phyloP scores from a whole-genome alignment of 2,329 filamentous ascomycete species.

The Hymenoscyphus infarciens region DNA sequence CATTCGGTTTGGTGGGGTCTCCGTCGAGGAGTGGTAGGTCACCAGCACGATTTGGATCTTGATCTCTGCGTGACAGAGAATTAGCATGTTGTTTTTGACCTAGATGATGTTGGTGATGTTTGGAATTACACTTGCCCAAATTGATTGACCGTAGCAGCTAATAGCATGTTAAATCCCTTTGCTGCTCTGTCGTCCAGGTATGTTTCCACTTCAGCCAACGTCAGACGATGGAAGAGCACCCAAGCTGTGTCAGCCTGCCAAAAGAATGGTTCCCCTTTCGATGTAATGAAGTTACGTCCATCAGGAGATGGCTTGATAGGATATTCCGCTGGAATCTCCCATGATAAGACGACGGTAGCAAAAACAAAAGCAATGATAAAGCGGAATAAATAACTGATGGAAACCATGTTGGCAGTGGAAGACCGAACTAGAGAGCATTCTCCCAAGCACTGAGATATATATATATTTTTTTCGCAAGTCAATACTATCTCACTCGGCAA shows the following conservation, averaged over 20 bases:
- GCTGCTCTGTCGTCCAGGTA: conserved; percentile 4
- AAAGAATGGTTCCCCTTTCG: conserved; percentile 6
- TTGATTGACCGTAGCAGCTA: neutral
- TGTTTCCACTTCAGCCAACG: neutral
- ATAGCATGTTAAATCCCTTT: neutral
- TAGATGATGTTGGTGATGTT: neutral
- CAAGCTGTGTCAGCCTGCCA: conserved; percentile 12
- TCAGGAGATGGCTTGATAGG: neutral
- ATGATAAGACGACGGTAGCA: neutral
- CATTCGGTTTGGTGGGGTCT: conserved; percentile 10
- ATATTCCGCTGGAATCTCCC: neutral
- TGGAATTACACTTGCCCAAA: neutral
- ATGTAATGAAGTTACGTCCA: neutral
- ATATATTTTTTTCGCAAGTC: neutral
- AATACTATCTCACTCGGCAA: neutral
- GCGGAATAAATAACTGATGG: neutral
- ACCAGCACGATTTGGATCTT: conserved; percentile 8
- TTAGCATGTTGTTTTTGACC: neutral
- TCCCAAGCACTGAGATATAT: neutral
- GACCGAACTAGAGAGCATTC: neutral
- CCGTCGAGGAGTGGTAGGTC: conserved; percentile 10
- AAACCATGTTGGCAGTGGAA: neutral
- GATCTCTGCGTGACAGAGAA: neutral
- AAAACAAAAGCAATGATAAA: neutral
- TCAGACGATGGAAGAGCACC: conserved; percentile 12